Evolutionary conservation across 2,329 filamentous ascomycete genomes (phyloP), one percentile per base, ranked within the genome.

Genomic region (Claviceps citrina): DNA sequence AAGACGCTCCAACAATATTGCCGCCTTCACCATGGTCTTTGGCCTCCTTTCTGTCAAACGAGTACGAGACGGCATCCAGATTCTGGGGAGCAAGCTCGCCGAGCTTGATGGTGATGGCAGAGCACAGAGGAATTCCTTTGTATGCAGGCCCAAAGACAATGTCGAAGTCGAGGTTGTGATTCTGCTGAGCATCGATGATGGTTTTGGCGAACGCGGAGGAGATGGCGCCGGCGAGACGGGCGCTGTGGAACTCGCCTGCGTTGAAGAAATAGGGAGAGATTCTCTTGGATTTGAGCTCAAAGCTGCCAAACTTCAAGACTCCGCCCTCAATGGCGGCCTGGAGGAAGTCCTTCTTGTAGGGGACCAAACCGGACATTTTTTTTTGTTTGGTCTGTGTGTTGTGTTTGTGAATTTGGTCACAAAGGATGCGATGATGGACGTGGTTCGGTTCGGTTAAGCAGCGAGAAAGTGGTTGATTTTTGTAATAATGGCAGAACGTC

Each of bases 221-320:
- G 50, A 94, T 83, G 42, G 85, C 76, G 46, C 73, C 73, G 47
- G 93, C 76, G 24, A 94, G 74, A 46, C 78, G 71, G 18, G 81
- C 81, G 39, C 78, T 79, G 69, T 91, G 85, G 64, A 96, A 93
- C 53, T 84, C 76, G 44, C 87, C 86, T 35, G 87, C 86, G 62
- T 94, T 95, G 77, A 96, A 93, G 70, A 96, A 96, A 72, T 96
- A 96, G 31, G 91, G 91, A 10, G 86, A 94, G 52, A 70, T 70
- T 54, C 89, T 84, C 63, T 84, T 84, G 40, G 87, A 95, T 67
- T 98, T 98, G 56, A 98, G 76, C 51, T 81, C 83, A 65, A 84
- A 91, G 57, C 71, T 77, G 60, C 84, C 84, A 59, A 91, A 91
- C 54, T 78, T 82, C 49, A 91, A 74, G 52, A 84, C 78, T 46